Conservation (phyloP, 257 asterid genomes). For the Solanum etuberosum region DNA sequence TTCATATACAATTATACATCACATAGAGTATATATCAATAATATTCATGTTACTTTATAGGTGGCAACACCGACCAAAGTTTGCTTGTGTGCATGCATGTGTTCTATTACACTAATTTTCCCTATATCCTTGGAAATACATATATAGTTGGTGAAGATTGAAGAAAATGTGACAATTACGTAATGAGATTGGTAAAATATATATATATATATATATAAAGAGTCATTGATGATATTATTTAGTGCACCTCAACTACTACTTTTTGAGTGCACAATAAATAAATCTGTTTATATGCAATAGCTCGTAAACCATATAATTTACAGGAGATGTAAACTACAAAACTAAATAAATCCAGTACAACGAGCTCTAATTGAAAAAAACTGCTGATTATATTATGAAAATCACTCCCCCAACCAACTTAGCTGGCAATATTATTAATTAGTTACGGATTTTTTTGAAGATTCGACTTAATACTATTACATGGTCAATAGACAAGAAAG, state of each 20-base stretch:
- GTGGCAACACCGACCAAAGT: background rate
- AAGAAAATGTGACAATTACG: background rate
- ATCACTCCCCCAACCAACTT: background rate
- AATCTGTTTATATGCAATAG: too few relatives aligned
- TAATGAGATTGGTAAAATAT: background rate
- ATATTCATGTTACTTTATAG: background rate
- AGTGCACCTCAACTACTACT: fast-evolving
- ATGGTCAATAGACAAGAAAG: background rate
- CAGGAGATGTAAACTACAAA: fast-evolving
- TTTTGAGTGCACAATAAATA: too few relatives aligned
- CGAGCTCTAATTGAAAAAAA: too few relatives aligned
- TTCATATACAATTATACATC: background rate
- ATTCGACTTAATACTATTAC: background rate
- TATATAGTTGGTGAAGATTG: background rate
- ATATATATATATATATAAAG: too few relatives aligned
- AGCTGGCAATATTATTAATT: background rate
- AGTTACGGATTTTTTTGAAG: background rate
- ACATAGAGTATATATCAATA: background rate
- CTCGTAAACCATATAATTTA: too few relatives aligned
- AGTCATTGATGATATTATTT: too few relatives aligned
- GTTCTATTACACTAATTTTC: background rate
- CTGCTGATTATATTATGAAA: too few relatives aligned
- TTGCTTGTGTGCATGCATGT: background rate
- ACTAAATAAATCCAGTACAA: too few relatives aligned
- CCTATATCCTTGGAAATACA: background rate